Evolutionary conservation across 768 basidiomycete species (phyloP).

Genomic region (Ramaria rubella): DNA sequence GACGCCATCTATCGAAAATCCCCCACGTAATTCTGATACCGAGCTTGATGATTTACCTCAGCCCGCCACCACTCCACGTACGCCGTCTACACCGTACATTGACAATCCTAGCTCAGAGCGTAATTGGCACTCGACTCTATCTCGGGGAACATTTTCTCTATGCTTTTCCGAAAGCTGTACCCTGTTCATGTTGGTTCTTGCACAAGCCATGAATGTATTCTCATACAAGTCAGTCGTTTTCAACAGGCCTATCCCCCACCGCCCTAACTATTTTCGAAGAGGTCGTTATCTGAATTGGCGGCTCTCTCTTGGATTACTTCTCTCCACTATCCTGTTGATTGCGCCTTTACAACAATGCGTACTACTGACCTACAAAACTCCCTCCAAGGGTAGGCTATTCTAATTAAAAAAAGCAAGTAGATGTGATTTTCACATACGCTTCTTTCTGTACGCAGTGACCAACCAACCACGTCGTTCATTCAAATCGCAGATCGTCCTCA

Average conservation of each 20-base stretch:
- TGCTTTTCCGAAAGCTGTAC: conserved; percentile 72
- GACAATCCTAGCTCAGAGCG: conserved; percentile 12
- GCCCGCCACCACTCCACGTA: conserved; percentile 23
- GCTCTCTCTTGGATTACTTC: conserved; percentile 54
- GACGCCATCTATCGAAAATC: conserved; percentile 31
- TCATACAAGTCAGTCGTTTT: conserved; percentile 41
- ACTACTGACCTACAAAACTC: conserved; percentile 20
- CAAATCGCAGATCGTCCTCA: conserved; percentile 25
- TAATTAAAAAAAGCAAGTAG: neutral
- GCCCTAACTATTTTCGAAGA: conserved; percentile 35
- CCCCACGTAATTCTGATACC: conserved; percentile 15
- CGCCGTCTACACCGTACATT: conserved; percentile 13
- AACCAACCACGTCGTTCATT: neutral
- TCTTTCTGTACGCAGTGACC: neutral
- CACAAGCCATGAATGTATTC: conserved; percentile 57
- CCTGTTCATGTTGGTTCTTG: conserved; percentile 64
- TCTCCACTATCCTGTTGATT: conserved; percentile 21
- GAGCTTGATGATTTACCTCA: conserved; percentile 37
- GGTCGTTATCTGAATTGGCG: conserved; percentile 62
- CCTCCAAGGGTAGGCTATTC: neutral
- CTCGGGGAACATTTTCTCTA: conserved; percentile 55
- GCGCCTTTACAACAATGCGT: conserved; percentile 16
- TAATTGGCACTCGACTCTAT: conserved; percentile 47
- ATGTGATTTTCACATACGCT: neutral
- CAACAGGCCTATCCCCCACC: too few relatives aligned